Evolutionary conservation across 2,329 filamentous ascomycete species (phyloP).

Genomic region (Cadophora gregata): DNA sequence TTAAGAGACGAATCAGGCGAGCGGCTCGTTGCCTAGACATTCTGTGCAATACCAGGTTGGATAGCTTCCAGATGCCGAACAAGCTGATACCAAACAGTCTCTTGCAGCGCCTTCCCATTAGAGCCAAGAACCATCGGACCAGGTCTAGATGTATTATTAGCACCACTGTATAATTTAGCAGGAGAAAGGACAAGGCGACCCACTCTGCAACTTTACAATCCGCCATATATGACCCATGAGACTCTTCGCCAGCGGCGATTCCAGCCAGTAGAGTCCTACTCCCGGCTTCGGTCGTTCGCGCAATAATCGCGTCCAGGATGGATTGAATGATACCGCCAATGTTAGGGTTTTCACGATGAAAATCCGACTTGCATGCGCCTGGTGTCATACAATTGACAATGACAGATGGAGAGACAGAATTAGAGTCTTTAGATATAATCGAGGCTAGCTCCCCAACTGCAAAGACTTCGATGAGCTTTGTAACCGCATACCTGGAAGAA

Average conservation of each 20-base stretch:
- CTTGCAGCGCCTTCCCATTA: slow-evolving; percentile 46
- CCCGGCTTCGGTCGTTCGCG: slow-evolving; percentile 54
- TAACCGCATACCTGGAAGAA: slow-evolving; percentile 48
- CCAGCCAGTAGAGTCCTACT: slow-evolving; percentile 50
- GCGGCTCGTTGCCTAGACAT: not conserved
- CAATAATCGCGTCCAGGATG: slow-evolving; percentile 47
- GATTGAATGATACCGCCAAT: slow-evolving; percentile 20
- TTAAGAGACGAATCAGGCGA: not conserved
- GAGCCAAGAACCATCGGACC: slow-evolving; percentile 44
- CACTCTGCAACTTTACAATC: slow-evolving; percentile 28
- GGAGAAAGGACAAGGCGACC: not conserved
- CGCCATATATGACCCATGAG: slow-evolving; percentile 39
- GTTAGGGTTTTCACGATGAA: slow-evolving; percentile 48
- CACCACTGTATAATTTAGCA: not conserved
- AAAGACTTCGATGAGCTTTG: slow-evolving; percentile 57
- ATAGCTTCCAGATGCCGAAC: slow-evolving; percentile 49
- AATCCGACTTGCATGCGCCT: slow-evolving; percentile 53
- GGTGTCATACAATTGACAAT: slow-evolving; percentile 31
- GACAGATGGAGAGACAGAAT: slow-evolving; percentile 6
- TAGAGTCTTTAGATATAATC: not conserved
- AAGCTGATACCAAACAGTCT: slow-evolving; percentile 50
- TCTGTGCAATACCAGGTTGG: slow-evolving; percentile 45
- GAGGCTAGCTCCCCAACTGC: slow-evolving; percentile 48
- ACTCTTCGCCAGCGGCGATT: slow-evolving; percentile 46
- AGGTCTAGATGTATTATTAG: slow-evolving; percentile 17